Evolutionary conservation across 139 green algal genomes (phyloP).

Genomic region (Chlorella sp.): DNA sequence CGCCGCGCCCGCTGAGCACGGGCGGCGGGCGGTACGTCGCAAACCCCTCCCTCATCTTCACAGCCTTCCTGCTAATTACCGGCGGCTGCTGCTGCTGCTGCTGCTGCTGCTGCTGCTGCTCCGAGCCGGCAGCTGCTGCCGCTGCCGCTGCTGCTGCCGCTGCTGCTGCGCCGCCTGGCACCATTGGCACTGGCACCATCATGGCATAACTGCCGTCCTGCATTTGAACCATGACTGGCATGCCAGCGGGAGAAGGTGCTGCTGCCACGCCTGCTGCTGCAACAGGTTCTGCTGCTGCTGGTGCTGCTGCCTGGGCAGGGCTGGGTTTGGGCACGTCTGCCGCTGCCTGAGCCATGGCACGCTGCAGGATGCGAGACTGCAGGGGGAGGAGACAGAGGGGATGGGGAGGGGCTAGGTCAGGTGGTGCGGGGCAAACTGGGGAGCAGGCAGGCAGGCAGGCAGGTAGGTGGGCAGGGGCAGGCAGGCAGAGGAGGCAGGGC

Average conservation of each 20-base stretch:
- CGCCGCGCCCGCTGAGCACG: background rate
- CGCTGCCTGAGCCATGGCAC: constrained; percentile 22
- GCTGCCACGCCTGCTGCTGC: background rate
- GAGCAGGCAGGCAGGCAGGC: background rate
- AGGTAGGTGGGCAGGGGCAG: background rate
- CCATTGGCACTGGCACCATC: constrained; percentile 16
- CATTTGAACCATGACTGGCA: constrained; percentile 20
- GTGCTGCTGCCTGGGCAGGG: background rate
- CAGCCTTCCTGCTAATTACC: background rate
- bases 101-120: background rate
- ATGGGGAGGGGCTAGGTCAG: background rate
- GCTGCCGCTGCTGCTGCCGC: background rate
- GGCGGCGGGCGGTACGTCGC: constrained; percentile 31
- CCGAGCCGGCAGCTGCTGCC: background rate
- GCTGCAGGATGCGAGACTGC: constrained; percentile 28
- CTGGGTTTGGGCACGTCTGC: background rate
- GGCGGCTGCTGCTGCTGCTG: background rate
- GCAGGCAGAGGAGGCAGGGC: background rate
- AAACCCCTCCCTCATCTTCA: constrained; percentile 31
- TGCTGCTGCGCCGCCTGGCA: background rate
- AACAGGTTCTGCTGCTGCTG: background rate
- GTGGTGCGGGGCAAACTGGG: background rate
- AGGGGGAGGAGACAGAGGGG: background rate
- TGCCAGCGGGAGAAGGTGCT: background rate
- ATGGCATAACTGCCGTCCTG: constrained; percentile 24